phyloP scores from a whole-genome alignment of 2,329 filamentous ascomycete species.

The Fusarium pseudograminearum region DNA sequence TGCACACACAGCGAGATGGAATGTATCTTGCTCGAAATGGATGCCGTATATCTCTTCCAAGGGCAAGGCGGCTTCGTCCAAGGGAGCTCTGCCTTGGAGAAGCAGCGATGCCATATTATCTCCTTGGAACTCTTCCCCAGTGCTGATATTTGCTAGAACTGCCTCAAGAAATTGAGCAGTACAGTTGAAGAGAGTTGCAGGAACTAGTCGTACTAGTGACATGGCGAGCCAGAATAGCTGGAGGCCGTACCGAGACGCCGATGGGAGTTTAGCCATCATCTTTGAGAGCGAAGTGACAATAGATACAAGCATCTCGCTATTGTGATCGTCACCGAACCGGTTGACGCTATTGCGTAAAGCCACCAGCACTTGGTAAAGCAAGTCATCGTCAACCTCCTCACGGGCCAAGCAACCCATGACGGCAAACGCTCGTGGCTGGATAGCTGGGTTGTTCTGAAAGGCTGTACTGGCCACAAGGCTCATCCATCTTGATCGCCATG shows the following conservation, averaged over 20 bases:
- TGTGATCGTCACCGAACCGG: slow-evolving; percentile 73
- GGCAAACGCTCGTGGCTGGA: slow-evolving; percentile 76
- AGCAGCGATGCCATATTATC: slow-evolving; percentile 70
- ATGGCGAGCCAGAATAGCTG: slow-evolving; percentile 79
- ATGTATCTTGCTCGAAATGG: slow-evolving; percentile 72
- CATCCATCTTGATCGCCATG: slow-evolving; percentile 80
- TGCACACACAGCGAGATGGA: slow-evolving; percentile 75
- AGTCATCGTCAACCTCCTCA: slow-evolving; percentile 78
- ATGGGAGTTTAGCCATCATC: slow-evolving; percentile 77
- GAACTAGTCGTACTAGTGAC: slow-evolving; percentile 73
- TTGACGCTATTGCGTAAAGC: slow-evolving; percentile 73
- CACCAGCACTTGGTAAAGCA: slow-evolving; percentile 77
- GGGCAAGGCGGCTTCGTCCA: slow-evolving; percentile 71
- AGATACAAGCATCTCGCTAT: slow-evolving; percentile 75
- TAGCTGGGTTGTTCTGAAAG: slow-evolving; percentile 78
- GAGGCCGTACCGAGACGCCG: slow-evolving; percentile 74
- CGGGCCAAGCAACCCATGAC: slow-evolving; percentile 78
- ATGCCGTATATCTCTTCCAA: slow-evolving; percentile 75
- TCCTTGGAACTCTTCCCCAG: slow-evolving; percentile 69
- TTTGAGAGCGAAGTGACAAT: slow-evolving; percentile 76
- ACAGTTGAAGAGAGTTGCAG: slow-evolving; percentile 72
- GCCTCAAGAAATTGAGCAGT: slow-evolving; percentile 74
- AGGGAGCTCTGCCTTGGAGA: slow-evolving; percentile 68
- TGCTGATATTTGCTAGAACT: slow-evolving; percentile 72
- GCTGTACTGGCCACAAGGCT: slow-evolving; percentile 78